These are phyloP conservation scores for Triticum monococcum DNA, from an alignment of 176 grass and related monocot species.

Conservation along the genomic window DNA sequence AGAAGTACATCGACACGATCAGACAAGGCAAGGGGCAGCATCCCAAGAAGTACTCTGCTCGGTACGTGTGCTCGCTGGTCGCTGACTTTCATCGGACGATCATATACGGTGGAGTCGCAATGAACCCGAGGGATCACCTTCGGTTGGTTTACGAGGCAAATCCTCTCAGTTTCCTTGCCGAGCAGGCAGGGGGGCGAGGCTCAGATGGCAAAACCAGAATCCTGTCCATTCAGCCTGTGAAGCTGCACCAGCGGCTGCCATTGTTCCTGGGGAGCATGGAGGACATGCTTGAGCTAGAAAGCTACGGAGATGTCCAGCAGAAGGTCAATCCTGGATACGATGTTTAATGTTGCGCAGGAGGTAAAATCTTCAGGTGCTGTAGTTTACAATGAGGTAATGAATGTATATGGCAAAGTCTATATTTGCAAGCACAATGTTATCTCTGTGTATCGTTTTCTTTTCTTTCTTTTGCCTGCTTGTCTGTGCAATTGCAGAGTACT, in stretches of 20 bases:
- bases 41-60: conserved; percentile 93
- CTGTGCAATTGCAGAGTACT: background rate
- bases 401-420: background rate
- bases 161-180: conserved; percentile 85
- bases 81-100: conserved; percentile 88
- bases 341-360: conserved; percentile 38
- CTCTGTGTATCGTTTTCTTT: background rate
- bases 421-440: background rate
- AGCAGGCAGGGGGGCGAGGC: conserved; percentile 79
- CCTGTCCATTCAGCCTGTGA: conserved; percentile 82
- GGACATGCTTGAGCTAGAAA: conserved; percentile 94
- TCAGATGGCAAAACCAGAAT: conserved; percentile 83
- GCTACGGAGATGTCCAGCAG: conserved; percentile 82
- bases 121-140: conserved; percentile 97
- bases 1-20: conserved; percentile 82
- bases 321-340: conserved; percentile 94
- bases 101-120: conserved; percentile 82
- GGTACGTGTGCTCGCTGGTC: conserved; percentile 85
- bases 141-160: conserved; percentile 88
- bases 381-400: background rate
- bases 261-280: conserved; percentile 86
- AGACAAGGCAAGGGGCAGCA: conserved; percentile 88
- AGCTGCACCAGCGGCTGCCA: conserved; percentile 86
- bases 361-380: conserved; percentile 2
- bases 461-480: background rate